These are phyloP conservation scores for Neonectria hederae DNA, from an alignment of 2,329 filamentous ascomycete species.

Conservation along the genomic window DNA sequence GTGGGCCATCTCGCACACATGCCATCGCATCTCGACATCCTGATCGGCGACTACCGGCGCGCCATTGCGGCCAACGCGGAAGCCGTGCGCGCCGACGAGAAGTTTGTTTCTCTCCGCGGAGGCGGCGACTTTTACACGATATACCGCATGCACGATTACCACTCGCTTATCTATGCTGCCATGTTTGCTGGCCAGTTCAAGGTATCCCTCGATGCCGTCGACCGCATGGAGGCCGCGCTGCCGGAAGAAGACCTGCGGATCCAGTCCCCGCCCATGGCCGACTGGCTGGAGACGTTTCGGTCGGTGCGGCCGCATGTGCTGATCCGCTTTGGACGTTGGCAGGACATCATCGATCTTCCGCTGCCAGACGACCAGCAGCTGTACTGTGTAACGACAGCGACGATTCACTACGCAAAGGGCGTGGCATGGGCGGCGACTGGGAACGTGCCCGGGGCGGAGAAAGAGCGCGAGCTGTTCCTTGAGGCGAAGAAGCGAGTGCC, in stretches of 20 bases:
- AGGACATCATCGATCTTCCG: slow-evolving; percentile 65
- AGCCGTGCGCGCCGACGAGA: slow-evolving; percentile 72
- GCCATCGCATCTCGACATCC: slow-evolving; percentile 77
- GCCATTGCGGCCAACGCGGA: slow-evolving; percentile 69
- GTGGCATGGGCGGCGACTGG: slow-evolving; percentile 70
- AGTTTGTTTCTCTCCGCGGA: slow-evolving; percentile 66
- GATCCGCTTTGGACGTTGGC: slow-evolving; percentile 76
- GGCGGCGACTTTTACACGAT: slow-evolving; percentile 76
- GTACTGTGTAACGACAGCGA: slow-evolving; percentile 73
- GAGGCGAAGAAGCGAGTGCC: slow-evolving; percentile 62
- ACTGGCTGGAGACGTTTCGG: slow-evolving; percentile 76
- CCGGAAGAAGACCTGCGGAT: slow-evolving; percentile 58
- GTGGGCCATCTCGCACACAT: slow-evolving; percentile 76
- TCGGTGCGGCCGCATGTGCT: slow-evolving; percentile 72
- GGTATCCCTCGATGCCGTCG: slow-evolving; percentile 67
- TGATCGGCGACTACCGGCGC: slow-evolving; percentile 73
- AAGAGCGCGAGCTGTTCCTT: slow-evolving; percentile 59
- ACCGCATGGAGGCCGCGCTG: slow-evolving; percentile 66
- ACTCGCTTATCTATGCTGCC: slow-evolving; percentile 77
- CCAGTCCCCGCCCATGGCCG: slow-evolving; percentile 74
- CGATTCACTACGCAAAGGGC: slow-evolving; percentile 73
- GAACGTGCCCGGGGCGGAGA: slow-evolving; percentile 60
- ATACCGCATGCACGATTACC: slow-evolving; percentile 76
- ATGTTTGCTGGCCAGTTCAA: slow-evolving; percentile 76
- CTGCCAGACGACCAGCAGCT: slow-evolving; percentile 66